Evolutionary conservation across 495 filamentous ascomycete species (phyloP).

Genomic region (Delitschia confertaspora): DNA sequence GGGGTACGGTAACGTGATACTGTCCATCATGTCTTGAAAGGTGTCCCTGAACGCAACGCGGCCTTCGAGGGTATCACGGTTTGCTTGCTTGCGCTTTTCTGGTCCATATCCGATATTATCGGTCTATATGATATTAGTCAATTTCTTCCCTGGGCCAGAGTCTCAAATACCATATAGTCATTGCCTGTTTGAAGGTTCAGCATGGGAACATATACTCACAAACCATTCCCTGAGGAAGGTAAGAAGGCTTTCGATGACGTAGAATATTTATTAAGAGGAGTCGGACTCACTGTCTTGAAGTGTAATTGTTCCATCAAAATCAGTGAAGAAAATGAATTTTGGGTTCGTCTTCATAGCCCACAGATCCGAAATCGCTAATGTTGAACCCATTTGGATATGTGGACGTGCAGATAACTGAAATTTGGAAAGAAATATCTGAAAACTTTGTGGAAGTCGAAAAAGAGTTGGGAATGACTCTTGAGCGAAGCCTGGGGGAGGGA

Average conservation of each 20-base stretch:
- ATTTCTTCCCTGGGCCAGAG: constrained; percentile 2
- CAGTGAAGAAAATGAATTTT: constrained; percentile 91
- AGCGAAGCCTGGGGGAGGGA: too few species aligned
- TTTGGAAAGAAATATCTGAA: too few species aligned
- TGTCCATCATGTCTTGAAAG: constrained; percentile 83
- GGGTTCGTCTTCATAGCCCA: constrained; percentile 26
- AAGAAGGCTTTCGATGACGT: background rate
- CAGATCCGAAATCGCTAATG: constrained; percentile 12
- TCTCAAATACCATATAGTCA: constrained; percentile 60
- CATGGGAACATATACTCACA: background rate
- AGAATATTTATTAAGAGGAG: too few species aligned
- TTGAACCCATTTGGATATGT: too few species aligned
- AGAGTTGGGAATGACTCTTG: too few species aligned
- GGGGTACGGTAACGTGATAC: constrained; percentile 64
- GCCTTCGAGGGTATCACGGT: constrained; percentile 60
- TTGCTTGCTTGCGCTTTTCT: constrained; percentile 54
- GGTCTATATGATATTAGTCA: constrained; percentile 44
- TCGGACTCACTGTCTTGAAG: constrained; percentile 62
- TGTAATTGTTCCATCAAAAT: constrained; percentile 96
- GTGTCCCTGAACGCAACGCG: constrained; percentile 65
- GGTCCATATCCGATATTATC: constrained; percentile 82
- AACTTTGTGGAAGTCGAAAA: too few species aligned
- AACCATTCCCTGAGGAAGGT: background rate
- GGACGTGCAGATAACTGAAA: too few species aligned
- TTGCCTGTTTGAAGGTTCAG: constrained; percentile 51